Evolutionary conservation across 495 filamentous ascomycete species (phyloP), one percentile per base, ranked within the genome.

Genomic region (Pyronema domesticum): DNA sequence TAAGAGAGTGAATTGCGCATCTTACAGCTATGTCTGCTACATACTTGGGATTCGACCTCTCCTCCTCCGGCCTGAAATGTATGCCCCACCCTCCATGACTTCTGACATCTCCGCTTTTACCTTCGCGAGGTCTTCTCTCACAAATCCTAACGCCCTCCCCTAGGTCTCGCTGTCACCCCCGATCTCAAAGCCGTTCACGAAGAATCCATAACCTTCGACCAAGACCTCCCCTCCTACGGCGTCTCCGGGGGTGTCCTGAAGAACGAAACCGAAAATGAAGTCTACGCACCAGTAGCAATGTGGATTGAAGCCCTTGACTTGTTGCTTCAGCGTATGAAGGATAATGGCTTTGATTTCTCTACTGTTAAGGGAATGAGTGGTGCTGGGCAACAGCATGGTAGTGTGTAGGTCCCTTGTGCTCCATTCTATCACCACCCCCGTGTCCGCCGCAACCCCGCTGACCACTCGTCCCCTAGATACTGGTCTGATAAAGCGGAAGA

Each of bases 381-480:
- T 30, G 89, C 89, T 10, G 89, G 91, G 53, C 89, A 95, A 72
- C 91, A 98, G 70, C 91, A 96, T 64, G 89, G 89, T 6, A 95
- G 88, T 65, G 86, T 98, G 4, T 81, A 55, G 37, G 57, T 55
- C 34, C 52, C 48, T n/a, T 15, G 13, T 23, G 13, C 8, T 11
- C 45, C 4, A 11, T 15, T 14, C 10, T 4, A 47, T 18, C n/a
- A n/a, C n/a, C n/a, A n/a, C n/a, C n/a, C n/a, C n/a, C n/a, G n/a
- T n/a, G n/a, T n/a, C n/a, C n/a, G n/a, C n/a, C n/a, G n/a, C n/a
- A n/a, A n/a, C n/a, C n/a, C n/a, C n/a, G n/a, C n/a, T n/a, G n/a
- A n/a, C n/a, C n/a, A n/a, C n/a, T n/a, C n/a, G n/a, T n/a, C n/a
- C n/a, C 13, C 17, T 13, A 62, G 62, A 15, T 85, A 93, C 71